Base-by-base conservation (phyloP, 495 filamentous ascomycete species). In the Annulohypoxylon nitens region DNA sequence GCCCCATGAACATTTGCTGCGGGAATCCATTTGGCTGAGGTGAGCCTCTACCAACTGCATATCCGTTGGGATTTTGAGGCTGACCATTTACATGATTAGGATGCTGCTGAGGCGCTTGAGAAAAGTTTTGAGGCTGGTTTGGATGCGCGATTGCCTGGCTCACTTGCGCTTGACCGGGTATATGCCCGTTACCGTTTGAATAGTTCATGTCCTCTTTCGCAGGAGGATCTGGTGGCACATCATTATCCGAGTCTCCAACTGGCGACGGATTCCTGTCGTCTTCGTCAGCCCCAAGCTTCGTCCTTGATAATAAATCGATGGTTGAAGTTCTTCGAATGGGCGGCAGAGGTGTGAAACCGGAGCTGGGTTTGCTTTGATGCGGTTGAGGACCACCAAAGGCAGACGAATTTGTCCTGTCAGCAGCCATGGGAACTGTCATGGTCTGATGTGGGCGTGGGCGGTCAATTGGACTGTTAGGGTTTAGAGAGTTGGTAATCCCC, bases 301-400 rank as follows among this genome's bases (percentile, higher is more conserved):
- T 76, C 51, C 71, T 78, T 10, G 78, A 70, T 43, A 83, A 71
- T 59, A 86, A 63, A 57, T 81, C 80, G 71, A 87, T 85, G 10
- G 85, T 85, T 16, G 86, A 88, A 12, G 81, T 81, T 12, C 86
- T 82, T 50, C 86, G 83, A 67, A 88, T 86, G 11, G 86, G 85
- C 12, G 86, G 86, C 43, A 88, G 74, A 10, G 83, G 83, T 41
- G 81, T 78, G 45, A 83, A 84, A 2, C 83, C 83, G 6, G 81
- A 71, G 25, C 26, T 26, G 34, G 39, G 59, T 26, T 67, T 63
- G 63, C 25, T 71, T 39, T 59, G 53, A 59, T 62, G 59, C 23
- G 51, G 41, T 37, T 61, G 58, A 41, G 62, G 66, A 67, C 75
- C 76, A 59, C 76, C 74, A 51, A 71, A 69, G 25, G 67, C 69